A percentile compares a stretch with the other conserved stretches of the same genome.
These are phyloP conservation scores for Hordeum pubiflorum DNA, from an alignment of 202 grass and related monocot species.

Conservation along the genomic window DNA sequence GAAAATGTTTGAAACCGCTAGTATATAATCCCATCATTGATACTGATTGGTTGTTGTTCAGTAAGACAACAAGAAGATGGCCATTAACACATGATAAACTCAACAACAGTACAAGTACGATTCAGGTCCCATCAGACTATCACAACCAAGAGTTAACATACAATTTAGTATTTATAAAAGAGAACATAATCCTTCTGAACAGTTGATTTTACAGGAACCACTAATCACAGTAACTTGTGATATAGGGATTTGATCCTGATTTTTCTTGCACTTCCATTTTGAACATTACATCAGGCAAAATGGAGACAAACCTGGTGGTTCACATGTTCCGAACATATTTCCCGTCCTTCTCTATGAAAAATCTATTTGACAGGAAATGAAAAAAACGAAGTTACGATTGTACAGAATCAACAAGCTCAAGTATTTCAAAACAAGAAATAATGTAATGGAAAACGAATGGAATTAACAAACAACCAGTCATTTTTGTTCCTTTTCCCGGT, in stretches of 20 bases:
- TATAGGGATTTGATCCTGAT: neutral
- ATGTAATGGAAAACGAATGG: neutral
- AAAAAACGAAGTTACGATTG: neutral
- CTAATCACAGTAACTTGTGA: neutral
- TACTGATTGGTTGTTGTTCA: neutral
- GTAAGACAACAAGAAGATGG: neutral
- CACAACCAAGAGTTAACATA: constrained; percentile 1
- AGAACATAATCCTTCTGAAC: too few species aligned
- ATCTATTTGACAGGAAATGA: neutral
- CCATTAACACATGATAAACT: neutral
- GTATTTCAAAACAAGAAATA: neutral
- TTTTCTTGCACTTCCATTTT: neutral
- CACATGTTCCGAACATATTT: neutral
- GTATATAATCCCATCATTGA: neutral
- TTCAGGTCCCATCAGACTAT: neutral
- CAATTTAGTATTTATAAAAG: too few species aligned
- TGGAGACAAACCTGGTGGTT: neutral
- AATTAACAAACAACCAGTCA: neutral
- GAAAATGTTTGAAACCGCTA: constrained; percentile 13
- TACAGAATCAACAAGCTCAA: neutral
- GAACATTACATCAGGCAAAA: neutral
- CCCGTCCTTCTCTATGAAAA: neutral
- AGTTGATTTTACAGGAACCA: neutral
- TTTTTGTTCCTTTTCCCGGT: too few species aligned
- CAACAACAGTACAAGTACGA: neutral